Base-by-base conservation (phyloP, 2,329 filamentous ascomycete species). In the Acarospora socialis region DNA sequence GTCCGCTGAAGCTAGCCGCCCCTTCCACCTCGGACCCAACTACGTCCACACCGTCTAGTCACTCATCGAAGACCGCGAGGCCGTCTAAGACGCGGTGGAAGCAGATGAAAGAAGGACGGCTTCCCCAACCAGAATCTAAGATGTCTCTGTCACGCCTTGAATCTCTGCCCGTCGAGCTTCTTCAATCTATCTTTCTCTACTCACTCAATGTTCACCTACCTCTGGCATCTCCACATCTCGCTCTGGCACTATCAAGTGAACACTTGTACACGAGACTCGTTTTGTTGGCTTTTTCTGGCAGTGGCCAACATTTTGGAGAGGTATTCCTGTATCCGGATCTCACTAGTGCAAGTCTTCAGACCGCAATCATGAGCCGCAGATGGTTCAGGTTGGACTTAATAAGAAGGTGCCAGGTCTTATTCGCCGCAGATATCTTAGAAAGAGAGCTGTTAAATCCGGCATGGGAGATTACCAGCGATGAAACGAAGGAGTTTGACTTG, bases 171-270 rank as follows among this genome's bases (percentile, higher is more conserved):
- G 45, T 55, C 3, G 66, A 70, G 44, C 45, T 70, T 8, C 51
- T 69, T n/a, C 60, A 69, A 41, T 51, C 56, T 23, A 66, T 70
- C 27, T 69, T 69, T 37, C 48, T 64, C n/a, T 46, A 56, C 17
- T 56, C 59, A 4, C 43, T 60, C 15, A 64, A 67, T 38, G 40
- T 62, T 19, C 57, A 61, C 21, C 44, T 66, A 1, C 51, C 60
- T 2, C 49, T 49, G 10, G 51, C 54, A 4, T 68, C 65, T 0
- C 49, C 47, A 0, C 38, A 47, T 7, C 43, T 70, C 7, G 54
- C 52, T 7, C 43, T 45, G 1, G 52, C 50, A 2, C 38, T 65
- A 7, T 60, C 59, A 0, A n/a, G n/a, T n/a, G n/a, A n/a, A n/a
- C n/a, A n/a, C n/a, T n/a, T n/a, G n/a, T n/a, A n/a, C n/a, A n/a